Evolutionary conservation across 345 rosid species (phyloP).

Genomic region (Turnera subulata): DNA sequence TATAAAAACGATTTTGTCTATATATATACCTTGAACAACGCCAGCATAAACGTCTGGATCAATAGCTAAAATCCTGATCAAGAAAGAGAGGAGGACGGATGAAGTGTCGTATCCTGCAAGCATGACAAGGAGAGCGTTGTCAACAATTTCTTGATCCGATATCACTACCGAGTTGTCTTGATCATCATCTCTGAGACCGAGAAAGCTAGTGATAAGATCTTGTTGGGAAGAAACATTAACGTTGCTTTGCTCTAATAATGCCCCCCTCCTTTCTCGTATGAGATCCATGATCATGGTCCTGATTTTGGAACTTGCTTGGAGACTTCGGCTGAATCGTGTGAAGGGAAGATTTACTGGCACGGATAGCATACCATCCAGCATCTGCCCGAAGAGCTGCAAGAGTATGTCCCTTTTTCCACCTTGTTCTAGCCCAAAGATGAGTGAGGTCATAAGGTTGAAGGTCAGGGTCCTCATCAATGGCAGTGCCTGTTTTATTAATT

Average conservation of each 20-base stretch:
- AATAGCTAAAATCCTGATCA: conserved; percentile 14
- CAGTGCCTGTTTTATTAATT: conserved; percentile 18
- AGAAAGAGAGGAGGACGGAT: conserved; percentile 18
- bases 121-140: conserved; percentile 8
- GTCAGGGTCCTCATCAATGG: conserved; percentile 36
- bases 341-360: conserved; percentile 29
- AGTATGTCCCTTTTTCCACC: conserved; percentile 18
- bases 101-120: conserved; percentile 27
- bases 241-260: conserved; percentile 7
- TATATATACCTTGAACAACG: conserved; percentile 15
- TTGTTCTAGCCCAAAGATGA: conserved; percentile 27
- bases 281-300: conserved; percentile 1
- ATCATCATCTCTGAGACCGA: background rate
- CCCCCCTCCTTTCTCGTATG: conserved; percentile 8
- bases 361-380: conserved; percentile 21
- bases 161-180: background rate
- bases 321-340: conserved; percentile 21
- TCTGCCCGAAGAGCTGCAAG: conserved; percentile 7
- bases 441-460: conserved; percentile 28
- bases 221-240: conserved; percentile 6
- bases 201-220: conserved; percentile 25
- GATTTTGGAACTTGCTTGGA: conserved; percentile 6
- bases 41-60: conserved; percentile 10
- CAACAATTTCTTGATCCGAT: conserved; percentile 22
- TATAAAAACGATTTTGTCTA: no score